These are phyloP conservation scores for Metarhizium guizhouense DNA, from an alignment of 2,329 filamentous ascomycete species.

Conservation along the genomic window DNA sequence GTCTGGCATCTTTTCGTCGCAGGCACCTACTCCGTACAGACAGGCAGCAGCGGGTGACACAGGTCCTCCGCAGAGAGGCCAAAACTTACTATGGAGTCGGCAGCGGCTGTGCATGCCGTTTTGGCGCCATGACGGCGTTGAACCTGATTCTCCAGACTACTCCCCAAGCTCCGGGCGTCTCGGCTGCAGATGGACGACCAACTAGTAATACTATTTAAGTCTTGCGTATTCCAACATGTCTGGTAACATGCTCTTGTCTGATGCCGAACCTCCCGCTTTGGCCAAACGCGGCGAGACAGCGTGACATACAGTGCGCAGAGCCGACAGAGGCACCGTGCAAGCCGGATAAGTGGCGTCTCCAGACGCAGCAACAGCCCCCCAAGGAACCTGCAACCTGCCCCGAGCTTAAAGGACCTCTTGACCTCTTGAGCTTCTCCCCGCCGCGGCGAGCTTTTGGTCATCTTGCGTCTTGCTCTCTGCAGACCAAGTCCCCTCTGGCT, in stretches of 20 bases:
- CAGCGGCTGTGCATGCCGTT: neutral
- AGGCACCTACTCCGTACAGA: no score
- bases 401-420: neutral
- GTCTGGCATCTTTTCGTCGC: no score
- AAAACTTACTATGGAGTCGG: no score
- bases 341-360: constrained; percentile 4
- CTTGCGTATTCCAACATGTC: neutral
- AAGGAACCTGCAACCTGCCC: constrained; percentile 1
- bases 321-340: neutral
- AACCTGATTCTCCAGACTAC: neutral
- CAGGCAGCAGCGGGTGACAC: no score
- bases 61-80: no score
- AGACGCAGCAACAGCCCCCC: neutral
- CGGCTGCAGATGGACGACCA: neutral
- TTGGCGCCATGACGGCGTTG: neutral
- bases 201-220: no score
- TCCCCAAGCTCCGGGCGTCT: neutral
- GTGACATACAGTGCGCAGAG: neutral
- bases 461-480: constrained; percentile 9
- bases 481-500: constrained; percentile 1
- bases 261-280: neutral
- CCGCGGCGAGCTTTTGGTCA: constrained; percentile 4
- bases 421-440: neutral
- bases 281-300: neutral
- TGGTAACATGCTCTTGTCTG: neutral